These are phyloP conservation scores for Aspergillus pseudonomiae DNA, from an alignment of 2,329 filamentous ascomycete genomes.

Conservation along the genomic window DNA sequence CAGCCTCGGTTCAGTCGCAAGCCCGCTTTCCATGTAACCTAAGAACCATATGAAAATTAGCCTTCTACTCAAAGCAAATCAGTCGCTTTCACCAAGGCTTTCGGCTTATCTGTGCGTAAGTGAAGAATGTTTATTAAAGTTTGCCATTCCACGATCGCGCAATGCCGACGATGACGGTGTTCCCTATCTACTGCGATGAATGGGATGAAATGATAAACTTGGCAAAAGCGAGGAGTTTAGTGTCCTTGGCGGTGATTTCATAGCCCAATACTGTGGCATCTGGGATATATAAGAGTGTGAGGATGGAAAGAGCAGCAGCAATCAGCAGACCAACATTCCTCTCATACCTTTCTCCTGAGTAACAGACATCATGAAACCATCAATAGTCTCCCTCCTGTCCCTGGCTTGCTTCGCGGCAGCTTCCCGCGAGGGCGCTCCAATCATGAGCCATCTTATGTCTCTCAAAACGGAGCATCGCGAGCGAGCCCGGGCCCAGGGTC, in stretches of 20 bases:
- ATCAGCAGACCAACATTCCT: background rate
- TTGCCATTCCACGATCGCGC: background rate
- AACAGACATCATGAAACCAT: conserved; percentile 16
- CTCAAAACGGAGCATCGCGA: conserved; percentile 18
- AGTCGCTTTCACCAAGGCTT: background rate
- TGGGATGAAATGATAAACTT: background rate
- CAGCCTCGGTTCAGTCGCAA: background rate
- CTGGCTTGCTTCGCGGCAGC: conserved; percentile 13
- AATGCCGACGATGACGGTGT: background rate
- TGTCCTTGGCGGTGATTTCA: background rate
- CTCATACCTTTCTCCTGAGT: background rate
- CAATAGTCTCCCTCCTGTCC: conserved; percentile 15
- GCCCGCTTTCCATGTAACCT: conserved; percentile 3
- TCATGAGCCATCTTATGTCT: conserved; percentile 22
- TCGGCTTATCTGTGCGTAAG: background rate
- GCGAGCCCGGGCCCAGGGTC: conserved; percentile 15
- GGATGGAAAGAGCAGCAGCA: background rate
- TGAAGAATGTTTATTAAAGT: background rate
- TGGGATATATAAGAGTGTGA: conserved; percentile 1
- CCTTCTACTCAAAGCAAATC: background rate
- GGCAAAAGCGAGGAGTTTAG: background rate
- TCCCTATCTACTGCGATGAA: background rate
- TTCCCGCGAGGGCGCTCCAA: conserved; percentile 10
- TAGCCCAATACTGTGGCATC: background rate
- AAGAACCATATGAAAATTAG: background rate